Evolutionary conservation across 441 rosid species (phyloP).

Genomic region (Kokia cookei): DNA sequence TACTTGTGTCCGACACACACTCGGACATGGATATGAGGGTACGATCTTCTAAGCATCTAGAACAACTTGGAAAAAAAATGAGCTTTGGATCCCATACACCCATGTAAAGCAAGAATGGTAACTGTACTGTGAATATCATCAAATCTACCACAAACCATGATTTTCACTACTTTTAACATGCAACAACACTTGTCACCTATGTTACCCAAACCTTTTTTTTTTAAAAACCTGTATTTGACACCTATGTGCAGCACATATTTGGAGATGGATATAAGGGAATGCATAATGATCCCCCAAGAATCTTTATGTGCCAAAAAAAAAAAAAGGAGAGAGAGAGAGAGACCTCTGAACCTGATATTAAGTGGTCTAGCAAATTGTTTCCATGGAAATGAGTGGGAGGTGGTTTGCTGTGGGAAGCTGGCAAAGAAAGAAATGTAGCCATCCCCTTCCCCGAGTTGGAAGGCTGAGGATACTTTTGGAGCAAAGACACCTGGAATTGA

Average conservation of each 20-base stretch:
- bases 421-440: conserved; percentile 12
- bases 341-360: conserved; percentile 38
- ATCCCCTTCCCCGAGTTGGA: conserved; percentile 15
- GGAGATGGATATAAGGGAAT: background rate
- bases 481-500: conserved; percentile 23
- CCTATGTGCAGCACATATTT: background rate
- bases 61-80: too few species aligned
- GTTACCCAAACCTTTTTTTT: background rate
- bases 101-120: too few species aligned
- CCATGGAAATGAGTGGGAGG: conserved; percentile 4
- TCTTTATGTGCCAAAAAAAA: background rate
- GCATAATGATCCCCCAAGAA: background rate
- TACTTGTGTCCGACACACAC: background rate
- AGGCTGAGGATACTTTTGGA: conserved; percentile 35
- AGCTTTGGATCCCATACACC: too few species aligned
- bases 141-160: background rate
- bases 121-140: background rate
- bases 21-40: background rate
- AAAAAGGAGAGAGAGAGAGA: background rate
- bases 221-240: background rate
- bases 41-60: background rate
- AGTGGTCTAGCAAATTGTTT: conserved; percentile 18
- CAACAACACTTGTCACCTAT: background rate
- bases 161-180: background rate
- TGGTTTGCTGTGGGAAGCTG: conserved; percentile 11